Percentiles rank a stretch among this genome's conserved stretches.
These are phyloP conservation scores for Blastocystis sp. DNA, from an alignment of 352 stramenopile genomes.

Conservation along the genomic window DNA sequence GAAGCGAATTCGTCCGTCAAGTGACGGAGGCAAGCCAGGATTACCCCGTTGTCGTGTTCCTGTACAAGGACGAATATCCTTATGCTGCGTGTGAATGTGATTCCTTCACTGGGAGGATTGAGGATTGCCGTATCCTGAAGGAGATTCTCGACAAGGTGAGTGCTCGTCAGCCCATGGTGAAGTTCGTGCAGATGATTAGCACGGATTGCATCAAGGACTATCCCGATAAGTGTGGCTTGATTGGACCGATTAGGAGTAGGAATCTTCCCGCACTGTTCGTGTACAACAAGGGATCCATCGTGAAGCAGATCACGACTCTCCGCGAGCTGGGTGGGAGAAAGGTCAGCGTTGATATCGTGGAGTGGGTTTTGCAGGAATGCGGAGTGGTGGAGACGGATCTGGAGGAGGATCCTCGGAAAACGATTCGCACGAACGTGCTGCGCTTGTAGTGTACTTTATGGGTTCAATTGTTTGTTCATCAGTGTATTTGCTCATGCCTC, in stretches of 20 bases:
- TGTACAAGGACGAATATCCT: conserved; percentile 79
- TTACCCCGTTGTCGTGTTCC: conserved; percentile 79
- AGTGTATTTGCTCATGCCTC: no score
- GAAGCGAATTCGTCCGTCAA: conserved; percentile 86
- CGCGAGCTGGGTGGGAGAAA: conserved; percentile 78
- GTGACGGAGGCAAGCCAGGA: conserved; percentile 84
- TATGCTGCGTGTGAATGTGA: not conserved
- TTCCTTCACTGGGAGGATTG: conserved; percentile 71
- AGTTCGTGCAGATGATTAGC: conserved; percentile 87
- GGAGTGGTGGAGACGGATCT: conserved; percentile 78
- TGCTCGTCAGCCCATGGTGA: conserved; percentile 82
- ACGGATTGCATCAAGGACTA: conserved; percentile 86
- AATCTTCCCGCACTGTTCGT: conserved; percentile 88
- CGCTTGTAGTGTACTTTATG: conserved; percentile 39
- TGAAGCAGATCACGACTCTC: conserved; percentile 83
- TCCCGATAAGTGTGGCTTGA: conserved; percentile 73
- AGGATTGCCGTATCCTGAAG: conserved; percentile 86
- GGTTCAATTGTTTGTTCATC: conserved; percentile 30
- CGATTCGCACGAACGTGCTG: conserved; percentile 59
- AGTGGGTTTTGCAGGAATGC: conserved; percentile 80
- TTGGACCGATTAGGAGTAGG: conserved; percentile 44
- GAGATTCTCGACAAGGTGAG: conserved; percentile 80
- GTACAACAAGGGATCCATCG: conserved; percentile 82
- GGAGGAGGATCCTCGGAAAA: conserved; percentile 73
- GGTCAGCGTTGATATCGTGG: conserved; percentile 73